A percentile compares a stretch with the other conserved stretches of the same genome.
Evolutionary conservation across 257 asterid species (phyloP).

Genomic region (Marsdenia floribunda): DNA sequence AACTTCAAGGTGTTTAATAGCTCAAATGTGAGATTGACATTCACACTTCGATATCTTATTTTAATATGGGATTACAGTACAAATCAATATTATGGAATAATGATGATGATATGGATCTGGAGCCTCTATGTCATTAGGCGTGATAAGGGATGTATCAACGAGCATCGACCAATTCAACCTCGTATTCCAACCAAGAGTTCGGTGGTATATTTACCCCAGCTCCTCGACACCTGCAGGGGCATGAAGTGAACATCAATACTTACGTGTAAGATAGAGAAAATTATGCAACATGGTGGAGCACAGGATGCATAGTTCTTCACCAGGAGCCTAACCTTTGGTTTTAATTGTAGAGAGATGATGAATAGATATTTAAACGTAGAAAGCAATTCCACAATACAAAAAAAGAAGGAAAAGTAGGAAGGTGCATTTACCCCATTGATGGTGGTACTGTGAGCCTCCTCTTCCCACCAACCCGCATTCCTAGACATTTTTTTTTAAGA

Average conservation of each 20-base stretch:
- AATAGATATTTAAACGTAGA: not conserved
- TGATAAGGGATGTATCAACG: slow-evolving; percentile 24
- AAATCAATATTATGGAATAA: too few relatives aligned
- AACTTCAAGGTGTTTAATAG: too few relatives aligned
- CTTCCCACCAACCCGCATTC: slow-evolving; percentile 86
- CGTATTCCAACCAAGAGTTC: slow-evolving; percentile 79
- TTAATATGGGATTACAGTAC: too few relatives aligned
- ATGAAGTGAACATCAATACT: not conserved
- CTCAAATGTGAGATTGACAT: too few relatives aligned
- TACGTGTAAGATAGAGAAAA: not conserved
- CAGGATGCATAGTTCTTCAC: not conserved
- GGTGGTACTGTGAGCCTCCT: slow-evolving; percentile 82
- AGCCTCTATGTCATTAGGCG: not conserved
- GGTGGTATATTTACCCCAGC: slow-evolving; percentile 63
- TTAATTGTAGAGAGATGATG: not conserved
- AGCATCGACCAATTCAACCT: slow-evolving; percentile 54
- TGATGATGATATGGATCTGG: too few relatives aligned
- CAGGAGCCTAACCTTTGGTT: not conserved
- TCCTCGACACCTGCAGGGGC: slow-evolving; percentile 46
- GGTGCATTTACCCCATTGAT: slow-evolving; percentile 60
- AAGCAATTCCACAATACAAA: not conserved
- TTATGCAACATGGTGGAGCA: not conserved
- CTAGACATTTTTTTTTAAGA: slow-evolving; percentile 30
- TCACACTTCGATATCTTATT: too few relatives aligned
- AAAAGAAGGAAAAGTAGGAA: not conserved